These are phyloP conservation scores for Coix lacrymajobi DNA, from an alignment of 176 grass and related monocot species.

Conservation along the genomic window DNA sequence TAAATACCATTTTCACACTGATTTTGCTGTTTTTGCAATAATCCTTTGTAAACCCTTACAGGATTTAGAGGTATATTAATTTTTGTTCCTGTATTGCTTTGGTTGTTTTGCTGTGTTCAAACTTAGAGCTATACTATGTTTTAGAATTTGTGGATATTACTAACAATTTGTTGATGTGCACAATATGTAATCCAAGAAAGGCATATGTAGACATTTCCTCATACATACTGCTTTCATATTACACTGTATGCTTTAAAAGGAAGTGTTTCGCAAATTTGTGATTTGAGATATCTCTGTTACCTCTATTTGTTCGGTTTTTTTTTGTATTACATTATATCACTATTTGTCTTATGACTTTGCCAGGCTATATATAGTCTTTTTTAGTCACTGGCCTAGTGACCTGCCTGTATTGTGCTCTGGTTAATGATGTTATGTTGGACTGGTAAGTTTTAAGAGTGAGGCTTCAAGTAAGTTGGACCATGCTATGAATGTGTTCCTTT, in stretches of 20 bases:
- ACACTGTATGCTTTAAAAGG: neutral
- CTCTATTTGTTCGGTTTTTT: neutral
- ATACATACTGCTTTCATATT: neutral
- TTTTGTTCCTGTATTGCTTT: neutral
- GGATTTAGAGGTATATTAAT: constrained; percentile 30
- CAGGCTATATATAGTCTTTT: neutral
- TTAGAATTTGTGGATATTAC: neutral
- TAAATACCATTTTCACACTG: constrained; percentile 39
- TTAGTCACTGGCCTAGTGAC: neutral
- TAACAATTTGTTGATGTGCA: neutral
- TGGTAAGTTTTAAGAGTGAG: neutral
- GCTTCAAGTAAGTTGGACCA: neutral
- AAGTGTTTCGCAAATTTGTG: neutral
- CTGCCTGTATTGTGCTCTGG: neutral
- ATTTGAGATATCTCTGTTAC: neutral
- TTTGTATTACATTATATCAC: neutral
- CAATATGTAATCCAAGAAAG: neutral
- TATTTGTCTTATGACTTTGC: neutral
- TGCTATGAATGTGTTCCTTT: constrained; percentile 1
- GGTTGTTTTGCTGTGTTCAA: neutral
- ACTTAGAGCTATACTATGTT: neutral
- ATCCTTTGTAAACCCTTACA: constrained; percentile 36
- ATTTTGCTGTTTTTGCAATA: constrained; percentile 36
- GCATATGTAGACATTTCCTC: neutral
- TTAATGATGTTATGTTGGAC: neutral